Conservation (phyloP, 2,329 filamentous ascomycete species). For the Cladophialophora immunda region DNA sequence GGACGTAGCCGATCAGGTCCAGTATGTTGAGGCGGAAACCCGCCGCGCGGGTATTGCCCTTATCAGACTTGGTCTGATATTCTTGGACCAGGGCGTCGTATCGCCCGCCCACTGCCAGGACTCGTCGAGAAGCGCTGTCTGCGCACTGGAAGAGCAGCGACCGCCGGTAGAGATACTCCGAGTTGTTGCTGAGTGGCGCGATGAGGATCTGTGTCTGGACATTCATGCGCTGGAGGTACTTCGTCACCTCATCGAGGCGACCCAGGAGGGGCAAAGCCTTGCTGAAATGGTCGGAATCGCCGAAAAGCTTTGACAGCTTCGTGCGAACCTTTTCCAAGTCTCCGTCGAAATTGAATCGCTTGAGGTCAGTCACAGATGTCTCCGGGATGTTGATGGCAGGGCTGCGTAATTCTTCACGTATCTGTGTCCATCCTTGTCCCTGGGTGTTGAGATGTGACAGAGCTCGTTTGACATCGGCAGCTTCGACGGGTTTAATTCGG, state of each 20-base stretch:
- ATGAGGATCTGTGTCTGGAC: slow-evolving; percentile 82
- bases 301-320: slow-evolving; percentile 54
- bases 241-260: slow-evolving; percentile 79
- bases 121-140: slow-evolving; percentile 77
- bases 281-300: slow-evolving; percentile 62
- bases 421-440: slow-evolving; percentile 27
- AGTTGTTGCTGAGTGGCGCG: slow-evolving; percentile 84
- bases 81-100: slow-evolving; percentile 91
- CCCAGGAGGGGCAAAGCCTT: slow-evolving; percentile 68
- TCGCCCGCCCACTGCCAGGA: slow-evolving; percentile 90
- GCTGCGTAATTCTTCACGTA: slow-evolving; percentile 33
- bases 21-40: slow-evolving; percentile 69
- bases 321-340: slow-evolving; percentile 36
- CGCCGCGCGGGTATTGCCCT: slow-evolving; percentile 80
- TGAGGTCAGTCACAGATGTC: slow-evolving; percentile 88
- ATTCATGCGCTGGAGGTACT: slow-evolving; percentile 78
- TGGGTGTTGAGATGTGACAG: slow-evolving; percentile 84
- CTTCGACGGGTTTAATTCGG: slow-evolving; percentile 73
- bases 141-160: slow-evolving; percentile 91
- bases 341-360: slow-evolving; percentile 88
- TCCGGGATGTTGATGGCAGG: slow-evolving; percentile 76
- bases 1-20: slow-evolving; percentile 37
- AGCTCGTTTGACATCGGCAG: slow-evolving; percentile 78
- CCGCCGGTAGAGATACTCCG: slow-evolving; percentile 87
- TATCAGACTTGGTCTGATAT: slow-evolving; percentile 73